A percentile compares a stretch with the other conserved stretches of the same genome.
These are phyloP conservation scores for Cryptococcus sp. DNA, from an alignment of 1,284 basidiomycete genomes.

Conservation along the genomic window DNA sequence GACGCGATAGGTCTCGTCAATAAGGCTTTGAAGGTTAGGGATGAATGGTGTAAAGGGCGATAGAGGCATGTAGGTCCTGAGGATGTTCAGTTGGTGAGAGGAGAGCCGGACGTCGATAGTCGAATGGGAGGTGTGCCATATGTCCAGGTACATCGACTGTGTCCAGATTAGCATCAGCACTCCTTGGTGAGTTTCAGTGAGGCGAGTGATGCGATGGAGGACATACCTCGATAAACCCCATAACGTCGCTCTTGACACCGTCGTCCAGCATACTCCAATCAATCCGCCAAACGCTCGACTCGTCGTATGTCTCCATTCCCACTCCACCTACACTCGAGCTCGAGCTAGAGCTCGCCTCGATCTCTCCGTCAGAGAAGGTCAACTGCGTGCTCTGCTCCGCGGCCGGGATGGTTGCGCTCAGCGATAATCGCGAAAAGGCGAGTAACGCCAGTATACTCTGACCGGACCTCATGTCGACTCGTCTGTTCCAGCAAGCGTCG, in stretches of 20 bases:
- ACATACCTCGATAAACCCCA: conserved; percentile 32
- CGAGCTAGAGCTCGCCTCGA: background rate
- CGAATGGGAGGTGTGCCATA: conserved; percentile 43
- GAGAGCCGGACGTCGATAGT: conserved; percentile 40
- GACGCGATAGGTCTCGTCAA: conserved; percentile 19
- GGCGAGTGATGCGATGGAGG: background rate
- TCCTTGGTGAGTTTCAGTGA: background rate
- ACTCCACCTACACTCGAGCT: background rate
- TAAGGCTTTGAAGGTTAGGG: conserved; percentile 38
- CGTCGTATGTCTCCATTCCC: conserved; percentile 27
- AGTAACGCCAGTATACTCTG: no score
- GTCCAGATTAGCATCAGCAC: background rate
- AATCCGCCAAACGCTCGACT: conserved; percentile 41
- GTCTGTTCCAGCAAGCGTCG: no score
- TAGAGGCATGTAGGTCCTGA: conserved; percentile 16
- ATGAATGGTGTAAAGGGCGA: conserved; percentile 27
- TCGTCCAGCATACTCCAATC: conserved; percentile 18
- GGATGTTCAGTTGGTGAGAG: conserved; percentile 3
- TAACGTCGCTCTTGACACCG: conserved; percentile 14
- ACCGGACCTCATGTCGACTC: no score
- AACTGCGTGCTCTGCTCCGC: no score
- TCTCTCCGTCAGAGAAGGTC: no score
- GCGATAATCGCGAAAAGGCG: no score
- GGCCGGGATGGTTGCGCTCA: no score
- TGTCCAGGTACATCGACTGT: conserved; percentile 45